Base-by-base conservation (phyloP, 2,329 filamentous ascomycete species). In the Aspergillus transmontanensis region DNA sequence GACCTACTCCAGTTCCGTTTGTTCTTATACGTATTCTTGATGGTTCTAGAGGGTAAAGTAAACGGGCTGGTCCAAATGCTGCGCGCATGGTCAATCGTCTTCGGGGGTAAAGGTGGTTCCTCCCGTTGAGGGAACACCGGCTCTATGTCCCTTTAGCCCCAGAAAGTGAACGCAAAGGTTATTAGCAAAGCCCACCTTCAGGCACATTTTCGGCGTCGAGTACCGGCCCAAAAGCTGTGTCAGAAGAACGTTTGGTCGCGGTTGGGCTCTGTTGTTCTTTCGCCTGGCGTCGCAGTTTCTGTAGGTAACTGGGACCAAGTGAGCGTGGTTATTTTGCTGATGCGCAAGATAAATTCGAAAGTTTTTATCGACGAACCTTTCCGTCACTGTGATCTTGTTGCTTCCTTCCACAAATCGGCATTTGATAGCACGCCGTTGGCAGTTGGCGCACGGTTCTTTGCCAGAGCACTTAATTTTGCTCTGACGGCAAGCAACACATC, bases 401-500 rank as follows among this genome's bases (percentile, higher is more conserved):
- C 67, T 51, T 23, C 56, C 67, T 1, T 77, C 75, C 3, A 68
- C 65, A 41, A 78, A 80, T 6, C 62, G 72, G 57, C 78, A 80
- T 28, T 65, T 64, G 1, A 77, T 58, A n/a, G 56, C 14, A 10
- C 67, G 66, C 28, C 67, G 59, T n/a, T 64, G 62, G 43, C 67
- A 69, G 58, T 68, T 68, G 23, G 45, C 71, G 63, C 79, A 81
- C 6, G 78, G 79, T 36, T 74, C 67, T n/a, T 68, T 61, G 26
- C 78, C 78, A 10, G 77, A 76, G 68, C 79, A 80, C 68, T 76
- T 76, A 57, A 80, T 79, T 66, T 81, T 80, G 63, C 78, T 78
- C 60, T 74, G 73, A 6, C 80, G 76, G 64, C 79, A 82, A 55
- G 67, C 59, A 28, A 66, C 43, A 43, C 66, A 69, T 36, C 67